Evolutionary conservation across 164 flowering plant genomes (phyloP), one percentile per base, ranked within the genome.

Genomic region (Magnolia kwangsiensis): DNA sequence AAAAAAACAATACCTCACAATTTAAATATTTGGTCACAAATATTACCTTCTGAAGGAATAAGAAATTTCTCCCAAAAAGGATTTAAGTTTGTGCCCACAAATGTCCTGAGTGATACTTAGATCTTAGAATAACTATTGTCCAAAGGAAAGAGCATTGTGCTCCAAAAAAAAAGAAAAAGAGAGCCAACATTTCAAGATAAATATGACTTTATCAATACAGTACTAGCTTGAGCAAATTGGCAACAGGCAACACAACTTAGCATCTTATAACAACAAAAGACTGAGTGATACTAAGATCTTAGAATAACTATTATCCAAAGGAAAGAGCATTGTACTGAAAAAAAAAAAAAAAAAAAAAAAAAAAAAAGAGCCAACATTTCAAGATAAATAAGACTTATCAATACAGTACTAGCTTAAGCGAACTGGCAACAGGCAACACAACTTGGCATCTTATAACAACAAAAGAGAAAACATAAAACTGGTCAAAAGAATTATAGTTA

Each of bases 41-140:
- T 61, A 73, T 81, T 89, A 96, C 99, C 98, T 90, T 90, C 91
- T 77, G 95, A 89, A 75, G 87, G 80, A 80, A 90, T 76, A 76
- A 96, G 87, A 86, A 96, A 94, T 77, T 83, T 88, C 80, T 88
- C 90, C 99, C 97, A 96, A 49, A 75, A 55, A 78, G 95, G 90
- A 86, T 83, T 94, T 80, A 96, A 86, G 76, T 96, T 94, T 77
- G 99, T 96, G 65, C 99, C 98, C 51, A 92, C 86, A 85, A 94
- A 94, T 76, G 97, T 91, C 92, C 98, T 94, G 90, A 79, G 63
- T n/a, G 79, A 31, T 61, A 65, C 4, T 45, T 19, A 73, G 67
- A 73, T 31, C 3, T 16, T 7, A 50, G 18, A 63, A 63, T 67
- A 69, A 50, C 72, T 21, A 64, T 18, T 70, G 71, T 19, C 45